Base-by-base conservation (phyloP, 805 yeast species). In the Sungouiozyma ichnusensis region DNA sequence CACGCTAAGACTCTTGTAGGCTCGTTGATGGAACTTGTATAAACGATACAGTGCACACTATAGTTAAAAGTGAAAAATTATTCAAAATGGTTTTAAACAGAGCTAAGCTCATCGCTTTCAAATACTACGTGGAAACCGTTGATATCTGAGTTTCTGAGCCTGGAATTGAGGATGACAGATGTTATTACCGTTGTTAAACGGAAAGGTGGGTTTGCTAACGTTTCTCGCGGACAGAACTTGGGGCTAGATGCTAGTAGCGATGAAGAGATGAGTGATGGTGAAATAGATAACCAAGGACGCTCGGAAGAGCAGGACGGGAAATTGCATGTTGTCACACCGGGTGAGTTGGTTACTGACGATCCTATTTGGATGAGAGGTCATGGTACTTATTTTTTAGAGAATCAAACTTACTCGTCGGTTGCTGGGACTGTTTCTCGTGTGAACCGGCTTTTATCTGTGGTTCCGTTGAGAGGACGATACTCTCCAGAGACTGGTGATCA, bases 301-400 rank as follows among this genome's bases (percentile, higher is more conserved):
- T 45, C 63, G 15, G 29, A 24, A 11, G 29, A 11, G 6, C 29
- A 24, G 15, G 29, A 24, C 9, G 29, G 29, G 6, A 6, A 24
- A 24, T 24, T 24, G 29, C 62, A 61, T 36, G 63, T 92, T 8
- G 95, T 90, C 16, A 86, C 97, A 1, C 98, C 98, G 0, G 98
- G 98, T 8, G 97, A 92, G 59, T 66, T 88, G 39, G 84, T 92
- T n/a, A 92, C 97, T 0, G 92, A 85, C 51, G 97, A 92, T 55
- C 85, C 95, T 5, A 73, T 81, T 2, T 92, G 97, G 97, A 92
- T 92, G 98, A 76, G 94, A 57, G 98, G 98, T 24, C 98, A 90
- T 57, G 98, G 98, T 4, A 92, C 97, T 0, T 92, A 86, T 60
- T 76, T 80, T 50, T 65, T 82, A 33, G 78, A 77, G 29, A 81